These are phyloP conservation scores for Sporothrix mexicana DNA, from an alignment of 2,329 filamentous ascomycete species.

Conservation along the genomic window DNA sequence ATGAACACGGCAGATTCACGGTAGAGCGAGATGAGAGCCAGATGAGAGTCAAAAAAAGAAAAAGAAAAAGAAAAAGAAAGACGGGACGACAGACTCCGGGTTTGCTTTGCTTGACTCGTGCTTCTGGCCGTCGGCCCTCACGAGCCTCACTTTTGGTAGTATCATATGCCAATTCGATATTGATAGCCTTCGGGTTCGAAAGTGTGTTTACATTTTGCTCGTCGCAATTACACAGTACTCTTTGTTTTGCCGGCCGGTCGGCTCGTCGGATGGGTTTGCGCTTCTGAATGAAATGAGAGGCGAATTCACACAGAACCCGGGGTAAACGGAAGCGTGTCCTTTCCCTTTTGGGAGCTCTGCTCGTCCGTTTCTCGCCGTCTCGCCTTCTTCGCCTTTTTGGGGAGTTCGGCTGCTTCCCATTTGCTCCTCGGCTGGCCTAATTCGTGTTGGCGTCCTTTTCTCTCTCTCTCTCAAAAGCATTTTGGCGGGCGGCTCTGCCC, in stretches of 20 bases:
- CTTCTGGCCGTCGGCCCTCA: not conserved
- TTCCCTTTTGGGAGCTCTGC: not conserved
- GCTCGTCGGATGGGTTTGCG: constrained; percentile 4
- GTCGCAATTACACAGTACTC: not conserved
- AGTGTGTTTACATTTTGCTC: not conserved
- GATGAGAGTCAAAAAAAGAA: too few relatives aligned
- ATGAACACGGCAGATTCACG: not conserved
- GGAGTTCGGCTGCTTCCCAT: not conserved
- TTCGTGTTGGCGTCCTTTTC: not conserved
- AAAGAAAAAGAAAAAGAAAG: not conserved
- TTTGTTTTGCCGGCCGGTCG: constrained; percentile 10
- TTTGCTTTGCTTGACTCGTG: too few relatives aligned
- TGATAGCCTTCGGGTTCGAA: not conserved
- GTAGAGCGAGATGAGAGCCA: too few relatives aligned
- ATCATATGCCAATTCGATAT: not conserved
- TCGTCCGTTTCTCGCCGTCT: not conserved
- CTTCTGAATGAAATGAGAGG: not conserved
- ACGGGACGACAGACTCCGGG: constrained; percentile 21
- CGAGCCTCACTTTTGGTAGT: not conserved
- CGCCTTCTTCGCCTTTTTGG: not conserved
- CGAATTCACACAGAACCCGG: not conserved
- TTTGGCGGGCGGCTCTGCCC: not conserved
- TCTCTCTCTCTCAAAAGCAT: not conserved
- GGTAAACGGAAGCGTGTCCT: constrained; percentile 4
- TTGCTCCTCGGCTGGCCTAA: constrained; percentile 19